Evolutionary conservation across 257 asterid genomes (phyloP), one percentile per base, ranked within the genome.

Genomic region (Ajuga chamaepitys): DNA sequence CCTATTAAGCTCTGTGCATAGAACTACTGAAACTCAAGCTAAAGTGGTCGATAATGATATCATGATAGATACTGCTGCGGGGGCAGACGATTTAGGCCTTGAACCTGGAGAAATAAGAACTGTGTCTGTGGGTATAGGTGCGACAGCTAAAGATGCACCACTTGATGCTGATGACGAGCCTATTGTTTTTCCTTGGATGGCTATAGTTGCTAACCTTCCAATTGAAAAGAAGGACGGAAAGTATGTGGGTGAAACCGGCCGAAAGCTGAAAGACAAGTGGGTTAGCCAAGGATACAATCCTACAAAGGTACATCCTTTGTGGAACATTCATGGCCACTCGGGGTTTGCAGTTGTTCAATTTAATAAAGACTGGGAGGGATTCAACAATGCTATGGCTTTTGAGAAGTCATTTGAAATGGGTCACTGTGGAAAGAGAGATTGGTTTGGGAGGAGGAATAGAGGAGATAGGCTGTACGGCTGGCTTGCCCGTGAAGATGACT

Each of bases 171-270:
- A 76, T 26, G 88, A 85, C 38, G 90, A 86, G 68, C 84, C 56
- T 71, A 78, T 86, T 50, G 95, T 91, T 56, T 86, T 87, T 88
- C 98, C 98, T 58, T 88, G 92, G 92, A 88, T 81, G 88, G 95
- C 85, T 50, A 46, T 91, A 32, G 72, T 91, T 74, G 91, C 89
- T 64, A 91, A 91, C 73, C 53, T 88, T 58, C 93, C 87, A 8
- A 71, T 78, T 66, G 82, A 80, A 68, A 54, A 18, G 55, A 74
- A 81, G 67, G 67, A 76, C 66, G 98, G 89, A 20, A 80, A 55
- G 58, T 78, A 63, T 79, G 82, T 75, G 7, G 95, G 87, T 66
- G 95, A 88, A 4, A 80, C 90, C 72, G 90, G 97, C 47, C 71
- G 77, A 28, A 86, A 75, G 63, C 63, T 88, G 47, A 81, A 52